Conservation (phyloP, 768 basidiomycete species). For the Pulveroboletus sp. region DNA sequence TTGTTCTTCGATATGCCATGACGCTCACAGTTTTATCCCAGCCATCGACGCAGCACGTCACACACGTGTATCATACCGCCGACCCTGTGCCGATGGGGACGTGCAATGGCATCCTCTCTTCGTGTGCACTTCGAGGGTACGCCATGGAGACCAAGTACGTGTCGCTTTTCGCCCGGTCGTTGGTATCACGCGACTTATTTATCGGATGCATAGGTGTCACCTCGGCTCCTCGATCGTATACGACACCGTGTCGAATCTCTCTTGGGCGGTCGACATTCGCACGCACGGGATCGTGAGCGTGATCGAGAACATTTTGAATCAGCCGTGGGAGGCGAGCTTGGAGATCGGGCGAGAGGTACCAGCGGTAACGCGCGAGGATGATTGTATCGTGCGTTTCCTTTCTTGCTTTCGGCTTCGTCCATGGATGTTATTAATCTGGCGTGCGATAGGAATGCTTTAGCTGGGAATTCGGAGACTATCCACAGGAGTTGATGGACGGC, state of each 20-base stretch:
- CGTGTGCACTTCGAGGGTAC: constrained; percentile 85
- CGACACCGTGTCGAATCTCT: constrained; percentile 83
- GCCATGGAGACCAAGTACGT: constrained; percentile 74
- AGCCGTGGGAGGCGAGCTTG: constrained; percentile 68
- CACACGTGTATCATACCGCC: constrained; percentile 90
- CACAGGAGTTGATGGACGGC: constrained; percentile 4
- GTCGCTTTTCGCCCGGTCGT: not conserved
- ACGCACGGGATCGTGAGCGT: constrained; percentile 77
- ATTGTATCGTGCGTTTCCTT: constrained; percentile 60
- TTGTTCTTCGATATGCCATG: not conserved
- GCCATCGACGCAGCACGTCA: constrained; percentile 76
- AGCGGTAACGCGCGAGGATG: constrained; percentile 46
- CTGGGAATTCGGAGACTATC: constrained; percentile 62
- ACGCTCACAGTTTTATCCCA: constrained; percentile 20
- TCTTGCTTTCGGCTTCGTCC: not conserved
- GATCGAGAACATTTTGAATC: constrained; percentile 65
- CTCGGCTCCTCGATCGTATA: constrained; percentile 83
- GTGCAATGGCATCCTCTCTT: constrained; percentile 75
- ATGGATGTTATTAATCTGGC: not conserved
- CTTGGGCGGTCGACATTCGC: constrained; percentile 82
- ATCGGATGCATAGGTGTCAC: constrained; percentile 58
- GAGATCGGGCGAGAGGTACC: constrained; percentile 65
- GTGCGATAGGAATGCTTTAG: constrained; percentile 57
- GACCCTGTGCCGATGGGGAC: constrained; percentile 93
- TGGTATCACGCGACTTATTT: not conserved